These are phyloP conservation scores for Fusarium pseudoanthophilum DNA, from an alignment of 2,329 filamentous ascomycete genomes.

Conservation along the genomic window DNA sequence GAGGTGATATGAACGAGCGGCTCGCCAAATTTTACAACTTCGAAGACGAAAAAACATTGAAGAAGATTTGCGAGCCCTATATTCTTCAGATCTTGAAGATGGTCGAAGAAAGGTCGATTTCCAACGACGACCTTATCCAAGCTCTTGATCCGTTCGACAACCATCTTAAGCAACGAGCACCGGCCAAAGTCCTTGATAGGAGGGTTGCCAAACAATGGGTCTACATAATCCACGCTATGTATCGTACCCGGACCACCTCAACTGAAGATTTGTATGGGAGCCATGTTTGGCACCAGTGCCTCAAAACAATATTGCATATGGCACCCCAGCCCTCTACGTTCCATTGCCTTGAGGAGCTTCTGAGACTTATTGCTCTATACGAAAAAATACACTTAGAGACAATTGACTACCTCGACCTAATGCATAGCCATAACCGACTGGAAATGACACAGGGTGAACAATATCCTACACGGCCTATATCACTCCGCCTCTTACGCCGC, in stretches of 20 bases:
- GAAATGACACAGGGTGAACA: background rate
- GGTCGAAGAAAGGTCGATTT: constrained; percentile 20
- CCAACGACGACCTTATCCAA: constrained; percentile 27
- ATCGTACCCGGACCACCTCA: background rate
- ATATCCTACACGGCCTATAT: background rate
- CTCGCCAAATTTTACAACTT: background rate
- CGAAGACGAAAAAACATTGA: constrained; percentile 2
- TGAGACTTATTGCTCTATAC: constrained; percentile 11
- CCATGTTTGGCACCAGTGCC: constrained; percentile 24
- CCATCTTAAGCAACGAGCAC: background rate
- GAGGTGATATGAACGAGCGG: background rate
- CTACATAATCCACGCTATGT: constrained; percentile 23
- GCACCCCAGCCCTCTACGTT: constrained; percentile 23
- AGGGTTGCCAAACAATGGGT: constrained; percentile 16
- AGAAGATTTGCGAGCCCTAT: constrained; percentile 15
- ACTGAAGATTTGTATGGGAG: constrained; percentile 15
- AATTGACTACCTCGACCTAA: constrained; percentile 9
- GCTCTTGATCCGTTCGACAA: constrained; percentile 36
- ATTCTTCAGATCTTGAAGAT: constrained; percentile 8
- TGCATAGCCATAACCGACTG: constrained; percentile 12
- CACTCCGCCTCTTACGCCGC: constrained; percentile 13
- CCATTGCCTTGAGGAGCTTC: constrained; percentile 18
- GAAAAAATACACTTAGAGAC: constrained; percentile 1
- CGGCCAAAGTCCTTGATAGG: constrained; percentile 10
- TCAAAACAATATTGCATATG: constrained; percentile 20